A percentile compares a stretch with the other conserved stretches of the same genome.
Evolutionary conservation across 768 basidiomycete species (phyloP).

Genomic region (Serpula lacrymans): DNA sequence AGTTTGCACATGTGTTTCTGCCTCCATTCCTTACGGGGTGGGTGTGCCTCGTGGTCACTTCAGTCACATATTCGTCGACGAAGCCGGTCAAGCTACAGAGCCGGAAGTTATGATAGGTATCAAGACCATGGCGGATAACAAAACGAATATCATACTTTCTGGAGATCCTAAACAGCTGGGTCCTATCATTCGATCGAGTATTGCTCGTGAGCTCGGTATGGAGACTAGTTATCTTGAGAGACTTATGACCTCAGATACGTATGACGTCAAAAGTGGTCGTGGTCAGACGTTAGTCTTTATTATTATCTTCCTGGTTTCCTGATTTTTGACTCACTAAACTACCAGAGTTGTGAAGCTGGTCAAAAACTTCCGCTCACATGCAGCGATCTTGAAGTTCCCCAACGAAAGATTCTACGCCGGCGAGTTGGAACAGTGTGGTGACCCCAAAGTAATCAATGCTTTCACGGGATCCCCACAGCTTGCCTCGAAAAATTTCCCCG

Average conservation of each 20-base stretch:
- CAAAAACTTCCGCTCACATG: slow-evolving; percentile 66
- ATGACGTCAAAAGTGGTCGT: slow-evolving; percentile 32
- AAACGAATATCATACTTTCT: slow-evolving; percentile 58
- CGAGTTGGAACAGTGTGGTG: slow-evolving; percentile 48
- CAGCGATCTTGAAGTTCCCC: slow-evolving; percentile 56
- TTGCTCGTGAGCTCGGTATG: slow-evolving; percentile 56
- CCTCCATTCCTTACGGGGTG: slow-evolving; percentile 50
- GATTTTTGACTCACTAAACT: background rate
- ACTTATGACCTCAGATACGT: slow-evolving; percentile 45
- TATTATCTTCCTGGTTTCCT: slow-evolving; percentile 4
- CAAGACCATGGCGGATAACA: slow-evolving; percentile 51
- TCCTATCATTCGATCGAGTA: slow-evolving; percentile 57
- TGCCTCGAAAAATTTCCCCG: slow-evolving; percentile 41
- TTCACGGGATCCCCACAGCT: slow-evolving; percentile 25
- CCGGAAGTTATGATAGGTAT: slow-evolving; percentile 62
- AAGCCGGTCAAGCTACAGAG: slow-evolving; percentile 72
- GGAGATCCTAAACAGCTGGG: slow-evolving; percentile 75
- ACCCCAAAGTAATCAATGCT: slow-evolving; percentile 23
- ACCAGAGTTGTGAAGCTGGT: slow-evolving; percentile 57
- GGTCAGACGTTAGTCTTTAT: slow-evolving; percentile 33
- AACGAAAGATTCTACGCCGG: slow-evolving; percentile 57
- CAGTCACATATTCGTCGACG: slow-evolving; percentile 67
- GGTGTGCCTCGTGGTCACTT: slow-evolving; percentile 62
- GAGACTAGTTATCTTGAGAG: slow-evolving; percentile 62
- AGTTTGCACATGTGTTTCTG: slow-evolving; percentile 65